phyloP scores from a whole-genome alignment of 225 moss, liverwort and hornwort genomes.

The Sphagnum contortum region DNA sequence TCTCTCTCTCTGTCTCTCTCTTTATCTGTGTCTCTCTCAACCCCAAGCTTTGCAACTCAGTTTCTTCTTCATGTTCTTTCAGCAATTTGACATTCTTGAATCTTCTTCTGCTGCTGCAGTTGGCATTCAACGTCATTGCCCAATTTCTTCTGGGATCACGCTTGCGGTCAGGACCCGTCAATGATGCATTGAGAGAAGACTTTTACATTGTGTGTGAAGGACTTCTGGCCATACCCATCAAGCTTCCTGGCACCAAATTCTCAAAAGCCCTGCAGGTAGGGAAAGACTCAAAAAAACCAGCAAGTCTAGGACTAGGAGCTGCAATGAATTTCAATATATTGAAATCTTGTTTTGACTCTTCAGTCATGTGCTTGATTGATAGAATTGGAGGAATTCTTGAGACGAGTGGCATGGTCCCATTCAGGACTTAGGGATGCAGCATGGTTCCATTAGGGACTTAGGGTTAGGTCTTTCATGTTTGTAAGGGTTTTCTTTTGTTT shows the following conservation, averaged over 20 bases:
- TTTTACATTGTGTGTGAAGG: conserved; percentile 16
- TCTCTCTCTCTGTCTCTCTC: no score
- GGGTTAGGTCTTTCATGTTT: no score
- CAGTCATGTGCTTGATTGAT: neutral
- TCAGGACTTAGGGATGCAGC: neutral
- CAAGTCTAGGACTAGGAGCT: no score
- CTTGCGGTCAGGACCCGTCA: conserved; percentile 10
- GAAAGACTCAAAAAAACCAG: no score
- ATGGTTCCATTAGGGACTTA: neutral
- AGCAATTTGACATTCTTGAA: no score
- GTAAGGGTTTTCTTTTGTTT: no score
- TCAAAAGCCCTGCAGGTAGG: conserved; percentile 6
- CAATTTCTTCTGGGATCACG: conserved; percentile 21
- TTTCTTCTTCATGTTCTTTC: no score
- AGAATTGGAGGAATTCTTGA: conserved; percentile 4
- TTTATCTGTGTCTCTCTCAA: no score
- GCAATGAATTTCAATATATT: no score
- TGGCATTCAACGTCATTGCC: conserved; percentile 22
- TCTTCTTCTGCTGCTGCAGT: conserved; percentile 1
- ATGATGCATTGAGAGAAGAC: conserved; percentile 11
- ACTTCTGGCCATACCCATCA: conserved; percentile 12
- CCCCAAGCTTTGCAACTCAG: no score
- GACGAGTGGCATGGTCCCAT: neutral
- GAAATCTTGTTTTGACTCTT: no score
- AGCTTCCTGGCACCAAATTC: conserved; percentile 16